Base-by-base conservation (phyloP, 441 rosid genomes). In the Biscutella laevigata region DNA sequence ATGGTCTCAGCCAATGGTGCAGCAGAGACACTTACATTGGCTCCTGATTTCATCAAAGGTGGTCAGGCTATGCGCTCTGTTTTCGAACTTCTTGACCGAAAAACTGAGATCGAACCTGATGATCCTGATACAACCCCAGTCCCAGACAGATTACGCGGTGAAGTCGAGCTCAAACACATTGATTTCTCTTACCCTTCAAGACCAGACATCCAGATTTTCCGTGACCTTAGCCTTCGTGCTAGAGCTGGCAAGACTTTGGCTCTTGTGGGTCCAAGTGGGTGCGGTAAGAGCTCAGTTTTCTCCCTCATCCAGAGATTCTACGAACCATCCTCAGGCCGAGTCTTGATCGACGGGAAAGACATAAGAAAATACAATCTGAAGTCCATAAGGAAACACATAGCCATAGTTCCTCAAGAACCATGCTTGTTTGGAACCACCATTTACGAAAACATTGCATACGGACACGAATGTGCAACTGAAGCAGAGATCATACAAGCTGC, bases 1-100 rank as follows among this genome's bases (percentile, higher is more conserved):
- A 86, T 89, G 97, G 97, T 94, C 61, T 84, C 97, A 0, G 97
- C 99, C 68, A 94, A 94, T 22, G 97, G 99, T 33, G 95, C 99
- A 14, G 99, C 99, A 6, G 99, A 94, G 68, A 94, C 99, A 4
- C 74, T 94, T 38, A 94, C 99, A 38, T 40, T 94, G 7, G 99
- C 99, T 51, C 99, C 99, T 51, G 99, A 88, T 62, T 94, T 94
- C 84, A 81, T 94, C 70, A 94, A 94, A 74, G 97, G 99, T 22
- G 96, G 99, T 15, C 83, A 73, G 48, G 99, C 99, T 25, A 94
- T 94, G 94, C 72, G 76, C 41, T 94, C 99, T 4, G 99, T 94
- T 40, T 94, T 94, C 32, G 86, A 84, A 4, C 87, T 94, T 17
- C 95, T 94, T 36, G 99, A 94, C 72, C 87, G 97, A 2, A 94